These are phyloP conservation scores for Thielaviopsis populi DNA, from an alignment of 2,329 filamentous ascomycete species.

Conservation along the genomic window DNA sequence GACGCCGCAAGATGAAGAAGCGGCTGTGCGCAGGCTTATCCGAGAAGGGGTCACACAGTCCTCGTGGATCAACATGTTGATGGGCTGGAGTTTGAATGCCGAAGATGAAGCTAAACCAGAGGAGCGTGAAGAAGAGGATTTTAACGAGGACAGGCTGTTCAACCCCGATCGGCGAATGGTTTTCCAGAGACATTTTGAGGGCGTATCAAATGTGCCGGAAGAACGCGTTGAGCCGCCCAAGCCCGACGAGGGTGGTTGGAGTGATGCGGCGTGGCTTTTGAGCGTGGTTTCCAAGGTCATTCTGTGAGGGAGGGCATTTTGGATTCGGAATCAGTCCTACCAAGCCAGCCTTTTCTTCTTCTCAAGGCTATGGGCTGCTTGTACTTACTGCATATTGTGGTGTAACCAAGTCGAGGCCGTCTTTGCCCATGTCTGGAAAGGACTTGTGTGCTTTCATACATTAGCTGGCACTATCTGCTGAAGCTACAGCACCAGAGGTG, in stretches of 20 bases:
- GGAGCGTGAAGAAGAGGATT: slow-evolving; percentile 32
- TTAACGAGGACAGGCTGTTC: slow-evolving; percentile 25
- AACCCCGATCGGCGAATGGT: slow-evolving; percentile 1
- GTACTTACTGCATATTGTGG: not conserved
- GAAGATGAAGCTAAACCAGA: slow-evolving; percentile 19
- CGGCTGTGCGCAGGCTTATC: slow-evolving; percentile 41
- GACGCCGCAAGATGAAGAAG: slow-evolving; percentile 41
- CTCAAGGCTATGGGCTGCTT: not conserved
- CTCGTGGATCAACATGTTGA: slow-evolving; percentile 43
- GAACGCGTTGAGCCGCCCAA: slow-evolving; percentile 35
- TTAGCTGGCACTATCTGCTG: not conserved
- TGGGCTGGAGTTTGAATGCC: slow-evolving; percentile 35
- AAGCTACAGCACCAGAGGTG: not conserved
- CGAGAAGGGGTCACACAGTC: slow-evolving; percentile 36
- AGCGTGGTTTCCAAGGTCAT: slow-evolving; percentile 49
- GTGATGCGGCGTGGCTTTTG: slow-evolving; percentile 52
- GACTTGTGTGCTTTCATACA: not conserved
- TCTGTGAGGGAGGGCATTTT: slow-evolving; percentile 25
- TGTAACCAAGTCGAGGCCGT: not conserved
- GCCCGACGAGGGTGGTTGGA: slow-evolving; percentile 45
- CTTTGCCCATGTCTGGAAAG: not conserved
- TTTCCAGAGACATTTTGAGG: slow-evolving; percentile 14
- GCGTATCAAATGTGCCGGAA: slow-evolving; percentile 26
- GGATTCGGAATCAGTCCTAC: not conserved
- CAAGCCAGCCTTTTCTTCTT: not conserved